Evolutionary conservation across 1,284 basidiomycete genomes (phyloP).

Genomic region (Microbotryum intermedium): DNA sequence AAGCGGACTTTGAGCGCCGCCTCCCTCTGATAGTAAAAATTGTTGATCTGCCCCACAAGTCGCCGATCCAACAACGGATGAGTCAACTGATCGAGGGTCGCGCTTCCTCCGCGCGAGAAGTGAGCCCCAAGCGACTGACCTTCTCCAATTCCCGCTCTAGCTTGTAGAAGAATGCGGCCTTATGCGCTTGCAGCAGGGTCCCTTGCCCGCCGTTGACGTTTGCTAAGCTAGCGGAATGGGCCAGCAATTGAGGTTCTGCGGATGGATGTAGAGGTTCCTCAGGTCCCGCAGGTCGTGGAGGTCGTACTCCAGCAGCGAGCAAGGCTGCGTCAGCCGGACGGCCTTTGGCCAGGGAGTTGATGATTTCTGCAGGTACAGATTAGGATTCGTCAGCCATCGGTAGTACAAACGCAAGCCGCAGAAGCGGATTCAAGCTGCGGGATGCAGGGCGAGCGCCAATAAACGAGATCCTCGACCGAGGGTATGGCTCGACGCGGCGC

Average conservation of each 20-base stretch:
- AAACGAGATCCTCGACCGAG: not conserved
- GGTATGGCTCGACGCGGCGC: slow-evolving; percentile 7
- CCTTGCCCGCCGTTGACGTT: slow-evolving; percentile 37
- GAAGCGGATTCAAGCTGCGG: not conserved
- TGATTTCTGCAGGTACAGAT: slow-evolving; percentile 51
- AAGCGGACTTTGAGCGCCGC: slow-evolving; percentile 86
- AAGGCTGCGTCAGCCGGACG: slow-evolving; percentile 81
- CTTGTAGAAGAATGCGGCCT: slow-evolving; percentile 98
- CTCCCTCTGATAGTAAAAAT: slow-evolving; percentile 98
- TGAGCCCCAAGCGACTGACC: slow-evolving; percentile 45
- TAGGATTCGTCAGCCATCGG: not conserved
- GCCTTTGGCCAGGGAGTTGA: slow-evolving; percentile 91
- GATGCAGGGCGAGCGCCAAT: not conserved
- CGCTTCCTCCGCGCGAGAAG: not conserved
- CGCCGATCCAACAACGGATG: not conserved
- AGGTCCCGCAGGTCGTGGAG: slow-evolving; percentile 39
- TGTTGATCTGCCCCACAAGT: slow-evolving; percentile 68
- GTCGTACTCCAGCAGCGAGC: slow-evolving; percentile 71
- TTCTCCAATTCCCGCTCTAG: slow-evolving; percentile 96
- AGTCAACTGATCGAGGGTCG: not conserved
- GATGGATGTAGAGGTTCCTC: slow-evolving; percentile 22
- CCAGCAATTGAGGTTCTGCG: slow-evolving; percentile 26
- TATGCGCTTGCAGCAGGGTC: slow-evolving; percentile 70
- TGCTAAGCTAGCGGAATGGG: slow-evolving; percentile 16
- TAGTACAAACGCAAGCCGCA: too few relatives aligned